Conservation (phyloP, 306 rosid species). For the Quercus aquifolioides region DNA sequence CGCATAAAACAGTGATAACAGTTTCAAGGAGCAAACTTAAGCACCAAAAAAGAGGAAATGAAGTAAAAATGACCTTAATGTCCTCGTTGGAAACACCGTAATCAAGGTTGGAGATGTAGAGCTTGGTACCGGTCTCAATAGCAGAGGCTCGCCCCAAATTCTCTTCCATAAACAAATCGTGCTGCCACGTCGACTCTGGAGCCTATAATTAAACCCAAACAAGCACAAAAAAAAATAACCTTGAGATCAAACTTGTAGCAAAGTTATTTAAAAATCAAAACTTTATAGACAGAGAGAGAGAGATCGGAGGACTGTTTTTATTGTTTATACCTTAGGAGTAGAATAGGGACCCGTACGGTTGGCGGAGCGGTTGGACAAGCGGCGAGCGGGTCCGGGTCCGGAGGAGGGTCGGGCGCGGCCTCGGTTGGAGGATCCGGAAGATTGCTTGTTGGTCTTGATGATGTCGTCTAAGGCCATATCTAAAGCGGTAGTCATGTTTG, state of each 20-base stretch:
- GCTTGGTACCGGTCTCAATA: slow-evolving; percentile 91
- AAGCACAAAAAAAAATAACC: neutral
- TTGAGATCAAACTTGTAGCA: too few species aligned
- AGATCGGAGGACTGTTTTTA: neutral
- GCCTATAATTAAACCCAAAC: slow-evolving; percentile 43
- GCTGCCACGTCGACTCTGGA: slow-evolving; percentile 92
- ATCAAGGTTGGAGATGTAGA: slow-evolving; percentile 82
- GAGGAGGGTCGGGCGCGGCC: slow-evolving; percentile 48
- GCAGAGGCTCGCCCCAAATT: slow-evolving; percentile 61
- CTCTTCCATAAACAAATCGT: slow-evolving; percentile 71
- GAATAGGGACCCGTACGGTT: slow-evolving; percentile 68
- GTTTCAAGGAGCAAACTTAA: neutral
- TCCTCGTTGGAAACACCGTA: slow-evolving; percentile 94
- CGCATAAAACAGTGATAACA: too few species aligned
- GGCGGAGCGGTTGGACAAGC: slow-evolving; percentile 54
- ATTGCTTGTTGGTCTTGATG: slow-evolving; percentile 77
- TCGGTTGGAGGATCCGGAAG: slow-evolving; percentile 64
- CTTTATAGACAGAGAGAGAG: neutral
- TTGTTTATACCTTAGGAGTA: slow-evolving; percentile 43
- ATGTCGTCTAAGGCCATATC: slow-evolving; percentile 87
- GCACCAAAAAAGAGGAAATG: neutral
- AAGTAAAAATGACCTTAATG: slow-evolving; percentile 59
- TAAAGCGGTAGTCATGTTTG: slow-evolving; percentile 62
- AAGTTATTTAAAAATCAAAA: too few species aligned
- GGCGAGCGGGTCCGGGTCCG: slow-evolving; percentile 93